These are phyloP conservation scores for Neophaeococcomyces aloes DNA, from an alignment of 2,329 filamentous ascomycete genomes.

Conservation along the genomic window DNA sequence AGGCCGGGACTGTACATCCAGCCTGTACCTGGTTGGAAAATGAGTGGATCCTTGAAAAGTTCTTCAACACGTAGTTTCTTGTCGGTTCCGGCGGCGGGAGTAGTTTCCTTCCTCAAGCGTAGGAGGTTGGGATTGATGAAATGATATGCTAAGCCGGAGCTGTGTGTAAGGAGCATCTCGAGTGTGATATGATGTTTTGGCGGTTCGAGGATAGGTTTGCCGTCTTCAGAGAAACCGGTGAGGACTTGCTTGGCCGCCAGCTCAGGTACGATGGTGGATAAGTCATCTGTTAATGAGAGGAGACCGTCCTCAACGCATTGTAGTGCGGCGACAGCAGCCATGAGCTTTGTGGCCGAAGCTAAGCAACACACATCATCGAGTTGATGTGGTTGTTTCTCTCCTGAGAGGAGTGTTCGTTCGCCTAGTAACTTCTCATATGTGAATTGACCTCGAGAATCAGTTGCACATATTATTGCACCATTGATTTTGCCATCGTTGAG, in stretches of 20 bases:
- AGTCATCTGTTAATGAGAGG: slow-evolving; percentile 37
- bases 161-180: slow-evolving; percentile 17
- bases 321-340: slow-evolving; percentile 44
- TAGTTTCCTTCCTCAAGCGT: neutral
- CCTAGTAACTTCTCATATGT: slow-evolving; percentile 33
- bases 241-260: slow-evolving; percentile 40
- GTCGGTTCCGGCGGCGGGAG: neutral
- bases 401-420: slow-evolving; percentile 31
- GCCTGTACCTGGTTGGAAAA: slow-evolving; percentile 41
- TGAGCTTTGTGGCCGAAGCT: slow-evolving; percentile 36
- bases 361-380: slow-evolving; percentile 31
- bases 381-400: slow-evolving; percentile 30
- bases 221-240: slow-evolving; percentile 36
- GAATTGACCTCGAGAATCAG: slow-evolving; percentile 31
- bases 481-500: slow-evolving; percentile 37
- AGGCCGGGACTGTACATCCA: slow-evolving; percentile 43
- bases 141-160: slow-evolving; percentile 13
- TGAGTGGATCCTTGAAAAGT: slow-evolving; percentile 31
- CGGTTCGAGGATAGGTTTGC: slow-evolving; percentile 23
- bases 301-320: slow-evolving; percentile 46
- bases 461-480: slow-evolving; percentile 35
- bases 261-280: slow-evolving; percentile 39
- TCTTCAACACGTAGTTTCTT: slow-evolving; percentile 24
- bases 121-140: neutral
- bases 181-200: slow-evolving; percentile 19